phyloP scores from a whole-genome alignment of 495 filamentous ascomycete species.

The Penicillium alfredii region DNA sequence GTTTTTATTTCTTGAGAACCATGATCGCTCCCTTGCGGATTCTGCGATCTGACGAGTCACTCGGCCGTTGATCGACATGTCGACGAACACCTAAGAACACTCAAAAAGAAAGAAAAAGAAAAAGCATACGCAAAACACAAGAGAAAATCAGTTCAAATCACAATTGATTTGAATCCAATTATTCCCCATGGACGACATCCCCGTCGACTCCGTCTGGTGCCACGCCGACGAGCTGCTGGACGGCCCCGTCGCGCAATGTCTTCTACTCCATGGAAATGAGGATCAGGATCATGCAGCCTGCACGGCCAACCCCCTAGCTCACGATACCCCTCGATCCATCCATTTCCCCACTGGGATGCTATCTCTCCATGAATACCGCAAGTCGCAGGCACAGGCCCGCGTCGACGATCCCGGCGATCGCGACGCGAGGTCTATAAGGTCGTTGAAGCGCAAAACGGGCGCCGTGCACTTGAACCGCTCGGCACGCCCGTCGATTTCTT shows the following conservation, averaged over 20 bases:
- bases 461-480: slow-evolving; percentile 31
- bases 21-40: no score
- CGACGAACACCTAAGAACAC: slow-evolving; percentile 9
- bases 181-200: slow-evolving; percentile 4
- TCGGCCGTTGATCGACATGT: no score
- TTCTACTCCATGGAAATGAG: slow-evolving; percentile 11
- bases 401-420: slow-evolving; percentile 24
- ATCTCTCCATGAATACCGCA: slow-evolving; percentile 33
- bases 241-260: slow-evolving; percentile 14
- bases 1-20: no score
- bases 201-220: slow-evolving; percentile 10
- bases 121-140: no score
- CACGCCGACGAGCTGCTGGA: slow-evolving; percentile 16
- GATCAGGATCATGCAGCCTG: slow-evolving; percentile 16
- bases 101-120: slow-evolving; percentile 1
- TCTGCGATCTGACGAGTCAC: no score
- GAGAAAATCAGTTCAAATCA: background rate
- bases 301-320: no score
- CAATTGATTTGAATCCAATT: slow-evolving; percentile 12
- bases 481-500: slow-evolving; percentile 11
- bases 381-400: slow-evolving; percentile 23
- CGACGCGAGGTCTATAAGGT: slow-evolving; percentile 16
- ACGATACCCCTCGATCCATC: slow-evolving; percentile 21
- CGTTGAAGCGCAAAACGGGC: slow-evolving; percentile 35
- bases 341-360: slow-evolving; percentile 22